Base-by-base conservation (phyloP, 257 asterid species). In the Agastache rugosa region DNA sequence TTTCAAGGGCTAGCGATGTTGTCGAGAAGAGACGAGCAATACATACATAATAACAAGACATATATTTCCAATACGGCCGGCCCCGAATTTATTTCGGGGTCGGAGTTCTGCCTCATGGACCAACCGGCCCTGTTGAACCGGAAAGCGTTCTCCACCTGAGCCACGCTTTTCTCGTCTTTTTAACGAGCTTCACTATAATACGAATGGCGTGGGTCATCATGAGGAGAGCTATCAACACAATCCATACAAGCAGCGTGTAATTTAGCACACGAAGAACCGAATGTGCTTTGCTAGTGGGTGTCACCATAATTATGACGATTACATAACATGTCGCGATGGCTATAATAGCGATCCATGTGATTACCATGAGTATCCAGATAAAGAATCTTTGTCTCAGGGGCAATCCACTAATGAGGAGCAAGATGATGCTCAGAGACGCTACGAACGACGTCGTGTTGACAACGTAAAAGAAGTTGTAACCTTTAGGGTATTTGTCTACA, bases 341-440 rank as follows among this genome's bases (percentile, higher is more conserved):
- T 56, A 35, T 17, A 1, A 69, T 31, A 2, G 74, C 74, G 0
- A 39, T 20, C 65, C 63, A 55, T 1, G n/a, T 55, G 4, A 37
- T 12, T 6, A 35, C 54, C 31, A 69, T 69, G 8, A 69, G 35
- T 0, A 22, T 19, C 74, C 74, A 53, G 54, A 69, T 11, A 12
- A 69, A 53, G 23, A 11, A 75, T 76, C 67, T 83, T 48, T 84
- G 86, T 37, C 79, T 87, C 4, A 79, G 64, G 16, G n/a, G 69
- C 63, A 8, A 39, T 16, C 80, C 77, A 50, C 19, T 80, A 8
- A 23, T 29, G 8, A 69, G 34, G 31, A 69, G 17, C 41, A 70
- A 6, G 22, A 69, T 35, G 48, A 69, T 69, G 54, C 54, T 70
- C 1, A 70, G 51, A 8, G 77, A 58, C 31, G 72, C 78, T 17